These are phyloP conservation scores for Rhododendron mucronatum DNA, from an alignment of 148 eudicot species.

Conservation along the genomic window DNA sequence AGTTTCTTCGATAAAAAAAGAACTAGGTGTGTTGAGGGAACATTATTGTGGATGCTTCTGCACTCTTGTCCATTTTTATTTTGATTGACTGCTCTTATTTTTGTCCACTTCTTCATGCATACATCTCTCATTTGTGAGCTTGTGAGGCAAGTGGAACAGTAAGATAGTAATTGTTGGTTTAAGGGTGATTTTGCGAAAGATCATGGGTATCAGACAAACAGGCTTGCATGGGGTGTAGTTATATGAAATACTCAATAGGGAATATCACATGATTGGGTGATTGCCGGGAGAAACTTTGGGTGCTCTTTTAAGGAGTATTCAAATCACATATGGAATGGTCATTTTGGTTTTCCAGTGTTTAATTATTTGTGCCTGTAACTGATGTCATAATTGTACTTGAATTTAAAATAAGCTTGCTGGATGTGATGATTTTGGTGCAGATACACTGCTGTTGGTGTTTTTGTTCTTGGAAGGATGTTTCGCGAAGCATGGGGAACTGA, in stretches of 20 bases:
- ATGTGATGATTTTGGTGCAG: slow-evolving; percentile 31
- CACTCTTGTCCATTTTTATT: background rate
- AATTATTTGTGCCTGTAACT: background rate
- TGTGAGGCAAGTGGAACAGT: background rate
- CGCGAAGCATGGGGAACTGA: slow-evolving; percentile 82
- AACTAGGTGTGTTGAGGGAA: background rate
- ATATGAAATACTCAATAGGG: background rate
- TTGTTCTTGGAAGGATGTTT: slow-evolving; percentile 91
- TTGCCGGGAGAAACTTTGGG: background rate
- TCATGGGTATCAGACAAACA: background rate
- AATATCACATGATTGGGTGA: background rate
- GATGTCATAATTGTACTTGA: background rate
- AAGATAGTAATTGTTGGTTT: background rate
- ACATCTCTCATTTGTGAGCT: background rate
- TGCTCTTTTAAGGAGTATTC: background rate
- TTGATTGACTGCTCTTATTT: background rate
- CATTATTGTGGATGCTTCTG: background rate
- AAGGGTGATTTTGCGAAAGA: background rate
- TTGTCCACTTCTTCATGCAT: background rate
- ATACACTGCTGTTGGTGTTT: slow-evolving; percentile 97
- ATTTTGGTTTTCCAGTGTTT: background rate
- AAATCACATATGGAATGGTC: background rate
- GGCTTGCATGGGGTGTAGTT: background rate
- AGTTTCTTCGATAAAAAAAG: background rate
- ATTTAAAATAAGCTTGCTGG: background rate